These are phyloP conservation scores for Boletus tomentosulus DNA, from an alignment of 768 basidiomycete species.

Conservation along the genomic window DNA sequence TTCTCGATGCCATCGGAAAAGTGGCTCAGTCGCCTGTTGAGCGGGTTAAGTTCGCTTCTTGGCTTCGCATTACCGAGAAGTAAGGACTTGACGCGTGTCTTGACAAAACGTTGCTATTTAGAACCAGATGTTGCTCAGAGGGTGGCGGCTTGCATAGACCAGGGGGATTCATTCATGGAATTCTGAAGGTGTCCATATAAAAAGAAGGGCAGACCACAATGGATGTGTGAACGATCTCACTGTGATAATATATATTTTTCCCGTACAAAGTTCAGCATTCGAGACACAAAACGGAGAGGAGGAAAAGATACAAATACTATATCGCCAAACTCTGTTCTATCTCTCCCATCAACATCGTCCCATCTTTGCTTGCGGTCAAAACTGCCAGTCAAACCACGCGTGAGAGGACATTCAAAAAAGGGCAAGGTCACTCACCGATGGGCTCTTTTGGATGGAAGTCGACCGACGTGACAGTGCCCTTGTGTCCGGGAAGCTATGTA, in stretches of 20 bases:
- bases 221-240: constrained; percentile 2
- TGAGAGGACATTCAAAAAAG: constrained; percentile 4
- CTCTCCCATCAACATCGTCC: constrained; percentile 88
- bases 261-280: not conserved
- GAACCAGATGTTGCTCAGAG: constrained; percentile 21
- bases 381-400: constrained; percentile 41
- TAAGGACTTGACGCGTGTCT: constrained; percentile 18
- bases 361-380: constrained; percentile 89
- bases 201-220: no score
- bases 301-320: constrained; percentile 25
- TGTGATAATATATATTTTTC: constrained; percentile 2
- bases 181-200: no score
- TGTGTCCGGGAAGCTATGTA: constrained; percentile 84
- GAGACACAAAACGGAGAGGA: not conserved
- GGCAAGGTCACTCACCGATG: constrained; percentile 59
- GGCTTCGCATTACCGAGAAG: constrained; percentile 17
- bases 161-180: not conserved
- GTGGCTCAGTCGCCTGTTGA: constrained; percentile 19
- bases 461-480: constrained; percentile 91
- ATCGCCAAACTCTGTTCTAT: constrained; percentile 61
- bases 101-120: constrained; percentile 24
- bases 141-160: constrained; percentile 22
- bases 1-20: constrained; percentile 22
- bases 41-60: constrained; percentile 14
- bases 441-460: constrained; percentile 97